Base-by-base conservation (phyloP, 345 rosid species). In the Syzygium oleosum region DNA sequence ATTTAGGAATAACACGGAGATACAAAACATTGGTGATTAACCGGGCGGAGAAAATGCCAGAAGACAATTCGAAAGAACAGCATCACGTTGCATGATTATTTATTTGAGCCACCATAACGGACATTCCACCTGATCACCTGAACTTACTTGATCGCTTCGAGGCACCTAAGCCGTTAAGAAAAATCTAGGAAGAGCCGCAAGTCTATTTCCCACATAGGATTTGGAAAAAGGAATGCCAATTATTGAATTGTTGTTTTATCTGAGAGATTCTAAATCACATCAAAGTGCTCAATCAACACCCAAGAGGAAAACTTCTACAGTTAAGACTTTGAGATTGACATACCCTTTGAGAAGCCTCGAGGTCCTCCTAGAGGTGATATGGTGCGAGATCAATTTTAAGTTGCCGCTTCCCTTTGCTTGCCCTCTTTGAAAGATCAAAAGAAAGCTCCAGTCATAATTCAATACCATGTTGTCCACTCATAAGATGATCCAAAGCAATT, bases 301-400 rank as follows among this genome's bases (percentile, higher is more conserved):
- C 46, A 34, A 19, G 46, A 73, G 49, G 49, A 73, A 73, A 73
- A 73, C 22, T 73, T 25, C 80, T 34, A 17, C 49, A 73, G 49
- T 73, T 9, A 5, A 73, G 25, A 73, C 46, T 73, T 73, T 19
- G 6, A 34, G 12, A 73, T 38, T 10, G 49, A 73, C 83, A 73
- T 73, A 38, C 83, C 49, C 12, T 38, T 11, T 38, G 27, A 73
- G 49, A 38, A 73, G 49, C 49, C 83, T 73, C 8, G 2, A 52
- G 55, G n/a, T 43, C 88, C 54, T 53, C 58, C 86, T 58, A 85
- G n/a, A 77, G 55, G 85, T 88, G 92, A 87, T 92, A 94, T 17
- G 98, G 98, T 27, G 99, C 91, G 84, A 98, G 98, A 92, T 98
- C 99, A 85, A 98, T 93, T 88, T 94, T 89, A 94, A 95, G 89